These are phyloP conservation scores for Globisporangium spiculum DNA, from an alignment of 352 stramenopile species.

Conservation along the genomic window DNA sequence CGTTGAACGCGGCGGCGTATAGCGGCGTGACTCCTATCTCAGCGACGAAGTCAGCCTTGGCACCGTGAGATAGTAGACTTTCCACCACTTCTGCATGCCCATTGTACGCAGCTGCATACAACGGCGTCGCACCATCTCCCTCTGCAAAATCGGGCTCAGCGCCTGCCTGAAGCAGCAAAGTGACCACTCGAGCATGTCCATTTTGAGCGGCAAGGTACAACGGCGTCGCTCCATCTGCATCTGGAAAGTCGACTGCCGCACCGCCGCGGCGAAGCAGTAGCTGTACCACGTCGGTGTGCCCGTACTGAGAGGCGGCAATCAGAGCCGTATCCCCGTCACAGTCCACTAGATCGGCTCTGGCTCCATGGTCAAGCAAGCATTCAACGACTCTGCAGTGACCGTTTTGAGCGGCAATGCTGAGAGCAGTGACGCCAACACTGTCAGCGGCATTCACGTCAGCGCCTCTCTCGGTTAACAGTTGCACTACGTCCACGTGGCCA, in stretches of 20 bases:
- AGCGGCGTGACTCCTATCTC: slow-evolving; percentile 10
- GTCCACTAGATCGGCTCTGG: background rate
- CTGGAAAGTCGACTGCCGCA: background rate
- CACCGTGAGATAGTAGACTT: background rate
- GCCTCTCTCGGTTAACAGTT: background rate
- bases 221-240: slow-evolving; percentile 7
- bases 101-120: slow-evolving; percentile 16
- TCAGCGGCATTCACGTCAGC: background rate
- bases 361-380: background rate
- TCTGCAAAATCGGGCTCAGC: slow-evolving; percentile 12
- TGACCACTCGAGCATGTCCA: background rate
- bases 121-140: slow-evolving; percentile 7
- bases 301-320: slow-evolving; percentile 5
- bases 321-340: slow-evolving; percentile 5
- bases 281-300: background rate
- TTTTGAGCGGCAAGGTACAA: slow-evolving; percentile 11
- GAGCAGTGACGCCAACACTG: background rate
- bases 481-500: background rate
- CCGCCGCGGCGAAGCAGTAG: background rate
- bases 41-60: slow-evolving; percentile 8
- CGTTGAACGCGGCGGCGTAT: slow-evolving; percentile 9
- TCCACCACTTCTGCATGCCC: slow-evolving; percentile 3
- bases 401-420: background rate
- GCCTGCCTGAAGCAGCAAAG: slow-evolving; percentile 2
- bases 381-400: background rate